phyloP scores from a whole-genome alignment of 2,329 filamentous ascomycete species.

The Paraphoma sp. region DNA sequence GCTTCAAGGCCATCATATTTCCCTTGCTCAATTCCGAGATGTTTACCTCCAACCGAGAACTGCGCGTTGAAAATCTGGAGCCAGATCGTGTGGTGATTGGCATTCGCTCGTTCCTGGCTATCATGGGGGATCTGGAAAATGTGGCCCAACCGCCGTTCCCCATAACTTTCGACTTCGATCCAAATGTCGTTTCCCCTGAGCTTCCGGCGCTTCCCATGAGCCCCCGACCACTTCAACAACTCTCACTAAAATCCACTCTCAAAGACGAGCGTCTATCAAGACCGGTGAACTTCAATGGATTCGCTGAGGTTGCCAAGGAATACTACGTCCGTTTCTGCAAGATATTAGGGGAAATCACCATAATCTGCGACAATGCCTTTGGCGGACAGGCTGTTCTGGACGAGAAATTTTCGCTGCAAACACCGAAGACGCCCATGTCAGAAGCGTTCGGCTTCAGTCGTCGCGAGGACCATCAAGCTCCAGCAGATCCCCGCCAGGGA shows the following conservation, averaged over 20 bases:
- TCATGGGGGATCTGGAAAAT: slow-evolving; percentile 92
- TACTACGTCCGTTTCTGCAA: slow-evolving; percentile 93
- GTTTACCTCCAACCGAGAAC: slow-evolving; percentile 77
- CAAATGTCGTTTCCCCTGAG: slow-evolving; percentile 49
- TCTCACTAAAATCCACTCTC: slow-evolving; percentile 45
- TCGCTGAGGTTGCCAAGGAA: slow-evolving; percentile 80
- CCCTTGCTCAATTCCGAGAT: slow-evolving; percentile 91
- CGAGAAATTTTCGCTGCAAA: slow-evolving; percentile 87
- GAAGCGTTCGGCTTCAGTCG: slow-evolving; percentile 92
- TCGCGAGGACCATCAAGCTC: slow-evolving; percentile 76
- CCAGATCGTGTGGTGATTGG: slow-evolving; percentile 98
- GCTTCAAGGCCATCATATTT: slow-evolving; percentile 92
- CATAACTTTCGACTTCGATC: slow-evolving; percentile 62
- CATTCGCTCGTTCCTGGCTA: slow-evolving; percentile 89
- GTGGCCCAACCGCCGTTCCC: slow-evolving; percentile 87
- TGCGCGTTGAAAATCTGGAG: slow-evolving; percentile 90
- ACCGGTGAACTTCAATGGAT: slow-evolving; percentile 64
- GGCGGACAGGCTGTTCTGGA: slow-evolving; percentile 94
- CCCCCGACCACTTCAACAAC: slow-evolving; percentile 39
- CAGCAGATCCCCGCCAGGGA: slow-evolving; percentile 84
- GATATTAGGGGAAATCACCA: slow-evolving; percentile 92
- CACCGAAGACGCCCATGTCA: slow-evolving; percentile 91
- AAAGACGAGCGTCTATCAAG: slow-evolving; percentile 71
- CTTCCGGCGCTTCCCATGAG: slow-evolving; percentile 39
- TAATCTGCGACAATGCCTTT: slow-evolving; percentile 96